Conservation (phyloP, 1,139 yeast genomes). For the Suhomyces atakaporum region DNA sequence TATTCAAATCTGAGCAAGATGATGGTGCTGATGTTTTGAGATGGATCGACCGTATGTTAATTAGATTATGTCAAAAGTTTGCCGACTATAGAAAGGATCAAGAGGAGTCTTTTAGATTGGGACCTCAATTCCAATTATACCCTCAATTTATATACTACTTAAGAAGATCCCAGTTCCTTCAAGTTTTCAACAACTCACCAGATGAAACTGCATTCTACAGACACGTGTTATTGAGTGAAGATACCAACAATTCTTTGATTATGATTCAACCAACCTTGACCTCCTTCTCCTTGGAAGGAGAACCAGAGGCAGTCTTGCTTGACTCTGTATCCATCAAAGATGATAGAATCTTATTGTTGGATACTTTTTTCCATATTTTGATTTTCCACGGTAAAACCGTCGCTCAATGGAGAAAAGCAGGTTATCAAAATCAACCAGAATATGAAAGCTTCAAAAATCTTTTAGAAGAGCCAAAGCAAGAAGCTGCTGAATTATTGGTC, state of each 20-base stretch:
- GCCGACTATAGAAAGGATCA: slow-evolving; percentile 54
- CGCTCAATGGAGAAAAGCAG: slow-evolving; percentile 95
- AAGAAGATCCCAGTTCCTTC: slow-evolving; percentile 94
- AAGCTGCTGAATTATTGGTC: slow-evolving; percentile 86
- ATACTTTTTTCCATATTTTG: slow-evolving; percentile 94
- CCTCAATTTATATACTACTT: slow-evolving; percentile 96
- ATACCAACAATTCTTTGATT: slow-evolving; percentile 87
- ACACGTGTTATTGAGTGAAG: slow-evolving; percentile 88
- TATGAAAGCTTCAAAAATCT: slow-evolving; percentile 85
- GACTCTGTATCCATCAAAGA: slow-evolving; percentile 93
- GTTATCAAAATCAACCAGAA: slow-evolving; percentile 89
- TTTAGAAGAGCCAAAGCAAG: slow-evolving; percentile 86
- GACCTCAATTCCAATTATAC: slow-evolving; percentile 54
- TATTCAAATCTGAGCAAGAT: slow-evolving; percentile 79
- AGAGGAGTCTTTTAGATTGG: slow-evolving; percentile 49
- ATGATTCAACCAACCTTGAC: slow-evolving; percentile 97
- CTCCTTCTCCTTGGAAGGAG: slow-evolving; percentile 75
- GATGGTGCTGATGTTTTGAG: slow-evolving; percentile 55
- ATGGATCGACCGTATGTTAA: slow-evolving; percentile 55
- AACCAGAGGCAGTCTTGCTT: slow-evolving; percentile 89
- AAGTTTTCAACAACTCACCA: slow-evolving; percentile 96
- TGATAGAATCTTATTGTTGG: slow-evolving; percentile 82
- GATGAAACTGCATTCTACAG: slow-evolving; percentile 98
- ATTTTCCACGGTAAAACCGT: slow-evolving; percentile 94
- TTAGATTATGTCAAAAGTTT: slow-evolving; percentile 52